These are phyloP conservation scores for Pestalotiopsis sp. DNA, from an alignment of 2,329 filamentous ascomycete genomes.

Conservation along the genomic window DNA sequence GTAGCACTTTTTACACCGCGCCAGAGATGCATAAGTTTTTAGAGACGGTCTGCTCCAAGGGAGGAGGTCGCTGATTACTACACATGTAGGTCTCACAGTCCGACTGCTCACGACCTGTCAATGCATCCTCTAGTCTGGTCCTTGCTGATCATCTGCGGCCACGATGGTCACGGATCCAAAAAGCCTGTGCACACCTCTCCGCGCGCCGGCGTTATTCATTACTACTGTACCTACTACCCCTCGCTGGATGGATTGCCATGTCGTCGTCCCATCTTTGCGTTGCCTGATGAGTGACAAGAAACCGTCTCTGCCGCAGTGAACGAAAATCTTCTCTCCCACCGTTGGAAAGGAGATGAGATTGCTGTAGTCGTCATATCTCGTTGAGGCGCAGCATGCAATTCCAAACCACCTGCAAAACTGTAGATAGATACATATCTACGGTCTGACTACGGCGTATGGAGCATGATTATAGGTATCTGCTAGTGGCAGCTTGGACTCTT, in stretches of 20 bases:
- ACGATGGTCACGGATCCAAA: not conserved
- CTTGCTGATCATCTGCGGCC: not conserved
- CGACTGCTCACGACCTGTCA: not conserved
- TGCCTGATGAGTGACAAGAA: not conserved
- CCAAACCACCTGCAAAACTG: not conserved
- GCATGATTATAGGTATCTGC: too few species aligned
- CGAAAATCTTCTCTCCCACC: not conserved
- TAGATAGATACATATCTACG: not conserved
- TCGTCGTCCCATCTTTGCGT: not conserved
- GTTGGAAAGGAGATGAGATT: not conserved
- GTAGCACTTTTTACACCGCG: too few species aligned
- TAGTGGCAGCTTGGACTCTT: not conserved
- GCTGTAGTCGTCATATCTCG: not conserved
- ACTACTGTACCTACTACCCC: too few species aligned
- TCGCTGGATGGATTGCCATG: not conserved
- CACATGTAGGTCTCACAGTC: not conserved
- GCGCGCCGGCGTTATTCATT: not conserved
- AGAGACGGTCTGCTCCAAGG: too few species aligned
- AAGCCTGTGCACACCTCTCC: not conserved
- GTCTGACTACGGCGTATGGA: not conserved
- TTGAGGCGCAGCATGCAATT: not conserved
- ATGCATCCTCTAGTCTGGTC: not conserved
- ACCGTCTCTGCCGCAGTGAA: not conserved
- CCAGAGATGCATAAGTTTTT: too few species aligned
- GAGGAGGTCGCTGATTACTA: not conserved